phyloP scores from a whole-genome alignment of 768 basidiomycete species.

The Trametes sanguinea region DNA sequence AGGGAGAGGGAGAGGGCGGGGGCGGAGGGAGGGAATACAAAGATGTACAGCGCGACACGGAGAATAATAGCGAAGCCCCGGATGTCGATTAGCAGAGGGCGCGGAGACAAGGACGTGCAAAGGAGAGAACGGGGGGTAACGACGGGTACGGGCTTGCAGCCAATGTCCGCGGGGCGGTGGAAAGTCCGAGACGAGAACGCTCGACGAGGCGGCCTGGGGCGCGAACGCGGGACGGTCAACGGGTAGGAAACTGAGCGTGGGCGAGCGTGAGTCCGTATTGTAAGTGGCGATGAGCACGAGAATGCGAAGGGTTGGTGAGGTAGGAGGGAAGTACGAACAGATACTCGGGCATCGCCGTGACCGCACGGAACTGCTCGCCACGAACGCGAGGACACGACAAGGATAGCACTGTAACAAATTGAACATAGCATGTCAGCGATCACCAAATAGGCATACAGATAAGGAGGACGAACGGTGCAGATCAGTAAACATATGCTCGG shows the following conservation, averaged over 20 bases:
- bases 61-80: background rate
- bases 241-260: background rate
- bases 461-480: no score
- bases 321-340: background rate
- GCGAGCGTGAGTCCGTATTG: background rate
- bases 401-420: no score
- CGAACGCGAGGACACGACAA: no score
- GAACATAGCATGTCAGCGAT: no score
- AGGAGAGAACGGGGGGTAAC: background rate
- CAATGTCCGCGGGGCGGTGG: background rate
- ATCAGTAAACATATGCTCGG: no score
- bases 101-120: background rate
- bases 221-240: background rate
- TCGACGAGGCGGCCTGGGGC: background rate
- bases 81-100: constrained; percentile 5
- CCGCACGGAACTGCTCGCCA: background rate
- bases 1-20: no score
- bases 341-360: background rate
- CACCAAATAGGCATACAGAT: no score
- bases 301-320: background rate
- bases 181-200: background rate
- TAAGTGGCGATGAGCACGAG: background rate
- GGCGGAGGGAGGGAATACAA: background rate
- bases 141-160: background rate
- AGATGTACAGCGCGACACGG: constrained; percentile 8